Conservation (phyloP, 164 flowering plant species). For the Echeveria elegans region DNA sequence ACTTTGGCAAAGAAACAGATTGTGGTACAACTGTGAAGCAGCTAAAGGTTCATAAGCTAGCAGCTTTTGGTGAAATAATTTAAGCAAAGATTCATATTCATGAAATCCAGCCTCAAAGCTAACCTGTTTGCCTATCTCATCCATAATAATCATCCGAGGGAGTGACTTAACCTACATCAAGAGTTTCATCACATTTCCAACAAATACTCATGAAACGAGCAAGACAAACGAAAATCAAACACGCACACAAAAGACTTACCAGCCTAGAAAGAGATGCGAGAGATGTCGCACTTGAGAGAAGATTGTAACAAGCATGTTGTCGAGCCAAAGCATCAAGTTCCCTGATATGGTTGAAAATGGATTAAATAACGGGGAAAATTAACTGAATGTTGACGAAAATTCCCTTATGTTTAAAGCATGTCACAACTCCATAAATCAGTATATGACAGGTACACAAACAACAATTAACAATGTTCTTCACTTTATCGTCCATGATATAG, state of each 20-base stretch:
- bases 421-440: neutral
- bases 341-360: constrained; percentile 34
- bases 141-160: constrained; percentile 94
- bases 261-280: constrained; percentile 90
- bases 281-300: constrained; percentile 73
- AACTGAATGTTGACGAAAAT: neutral
- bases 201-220: neutral
- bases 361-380: neutral
- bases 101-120: constrained; percentile 10
- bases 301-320: constrained; percentile 79
- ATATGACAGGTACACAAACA: neutral
- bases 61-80: neutral
- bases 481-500: neutral
- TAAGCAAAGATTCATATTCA: neutral
- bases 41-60: neutral
- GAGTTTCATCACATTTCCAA: constrained; percentile 8
- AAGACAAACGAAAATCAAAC: neutral
- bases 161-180: constrained; percentile 78
- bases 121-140: constrained; percentile 96
- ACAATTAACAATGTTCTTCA: neutral
- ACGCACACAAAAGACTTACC: constrained; percentile 30
- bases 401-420: neutral
- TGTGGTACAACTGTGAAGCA: neutral
- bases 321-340: constrained; percentile 83
- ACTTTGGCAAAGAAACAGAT: neutral